Evolutionary conservation across 139 green algal species (phyloP).

Genomic region (Yamagishiella unicocca): DNA sequence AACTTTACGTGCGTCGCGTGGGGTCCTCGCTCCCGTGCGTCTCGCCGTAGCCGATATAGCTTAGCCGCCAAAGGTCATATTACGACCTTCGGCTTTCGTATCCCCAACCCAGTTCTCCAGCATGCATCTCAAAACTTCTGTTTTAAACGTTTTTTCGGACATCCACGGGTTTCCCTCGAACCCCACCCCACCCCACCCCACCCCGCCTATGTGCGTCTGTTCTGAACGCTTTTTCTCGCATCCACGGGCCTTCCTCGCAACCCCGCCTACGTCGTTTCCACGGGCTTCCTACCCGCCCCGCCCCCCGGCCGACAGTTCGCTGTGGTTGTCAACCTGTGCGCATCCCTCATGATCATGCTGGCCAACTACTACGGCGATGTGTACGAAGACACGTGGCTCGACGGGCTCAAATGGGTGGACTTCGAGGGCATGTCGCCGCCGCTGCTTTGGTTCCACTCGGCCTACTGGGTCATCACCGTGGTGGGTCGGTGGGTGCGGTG

Average conservation of each 20-base stretch:
- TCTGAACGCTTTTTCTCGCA: too few relatives aligned
- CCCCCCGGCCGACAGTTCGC: background rate
- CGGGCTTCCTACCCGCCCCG: background rate
- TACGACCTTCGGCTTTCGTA: too few relatives aligned
- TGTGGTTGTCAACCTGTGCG: conserved; percentile 32
- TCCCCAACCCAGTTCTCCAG: too few relatives aligned
- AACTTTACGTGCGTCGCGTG: too few relatives aligned
- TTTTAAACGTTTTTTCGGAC: too few relatives aligned
- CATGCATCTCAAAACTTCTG: too few relatives aligned
- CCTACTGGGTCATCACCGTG: conserved; percentile 44
- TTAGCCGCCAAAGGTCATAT: too few relatives aligned
- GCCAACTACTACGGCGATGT: conserved; percentile 8
- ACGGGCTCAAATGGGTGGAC: background rate
- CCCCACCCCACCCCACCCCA: background rate
- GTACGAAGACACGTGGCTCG: background rate
- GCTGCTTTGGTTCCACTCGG: conserved; percentile 16
- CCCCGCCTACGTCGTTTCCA: background rate
- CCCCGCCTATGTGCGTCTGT: background rate
- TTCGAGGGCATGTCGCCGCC: background rate
- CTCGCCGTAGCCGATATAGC: too few relatives aligned
- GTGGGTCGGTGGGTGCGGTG: too few relatives aligned
- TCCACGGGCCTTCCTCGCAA: too few relatives aligned
- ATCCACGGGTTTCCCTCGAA: too few relatives aligned
- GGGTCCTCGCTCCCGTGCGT: too few relatives aligned
- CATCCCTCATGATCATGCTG: conserved; percentile 39